Evolutionary conservation across 148 eudicot genomes (phyloP).

Genomic region (Beta vulgaris): DNA sequence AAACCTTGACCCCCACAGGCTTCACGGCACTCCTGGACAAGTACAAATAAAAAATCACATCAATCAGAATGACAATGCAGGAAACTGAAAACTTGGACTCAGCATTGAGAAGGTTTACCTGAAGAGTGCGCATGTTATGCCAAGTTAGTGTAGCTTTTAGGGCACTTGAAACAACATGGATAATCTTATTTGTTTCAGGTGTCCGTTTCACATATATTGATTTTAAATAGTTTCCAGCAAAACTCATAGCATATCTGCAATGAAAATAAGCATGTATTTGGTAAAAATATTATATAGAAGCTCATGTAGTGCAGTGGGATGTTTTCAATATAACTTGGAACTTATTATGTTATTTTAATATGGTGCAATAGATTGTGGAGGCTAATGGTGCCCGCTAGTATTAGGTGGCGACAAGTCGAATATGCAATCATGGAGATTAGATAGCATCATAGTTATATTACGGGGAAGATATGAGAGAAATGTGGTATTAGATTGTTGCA

Average conservation of each 20-base stretch:
- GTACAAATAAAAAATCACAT: background rate
- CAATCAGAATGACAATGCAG: background rate
- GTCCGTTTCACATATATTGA: constrained; percentile 68
- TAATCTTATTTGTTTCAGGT: constrained; percentile 67
- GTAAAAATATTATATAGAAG: background rate
- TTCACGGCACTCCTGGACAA: constrained; percentile 86
- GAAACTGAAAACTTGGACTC: background rate
- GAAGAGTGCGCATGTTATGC: constrained; percentile 98
- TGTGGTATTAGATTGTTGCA: too few species aligned
- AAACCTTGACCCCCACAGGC: constrained; percentile 98
- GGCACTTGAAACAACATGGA: constrained; percentile 88
- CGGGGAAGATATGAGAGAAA: too few species aligned
- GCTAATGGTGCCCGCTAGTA: too few species aligned
- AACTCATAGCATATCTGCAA: constrained; percentile 92
- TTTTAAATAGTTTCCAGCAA: constrained; percentile 85
- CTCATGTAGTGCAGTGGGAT: too few species aligned
- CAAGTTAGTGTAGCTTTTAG: constrained; percentile 83
- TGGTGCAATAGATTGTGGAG: too few species aligned
- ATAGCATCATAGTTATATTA: too few species aligned
- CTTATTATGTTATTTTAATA: too few species aligned
- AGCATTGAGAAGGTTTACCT: constrained; percentile 45
- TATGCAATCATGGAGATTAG: too few species aligned
- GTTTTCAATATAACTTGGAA: too few species aligned
- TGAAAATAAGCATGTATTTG: background rate
- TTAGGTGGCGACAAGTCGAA: too few species aligned